Conservation (phyloP, 495 filamentous ascomycete species). For the Penicillium robsamsonii region DNA sequence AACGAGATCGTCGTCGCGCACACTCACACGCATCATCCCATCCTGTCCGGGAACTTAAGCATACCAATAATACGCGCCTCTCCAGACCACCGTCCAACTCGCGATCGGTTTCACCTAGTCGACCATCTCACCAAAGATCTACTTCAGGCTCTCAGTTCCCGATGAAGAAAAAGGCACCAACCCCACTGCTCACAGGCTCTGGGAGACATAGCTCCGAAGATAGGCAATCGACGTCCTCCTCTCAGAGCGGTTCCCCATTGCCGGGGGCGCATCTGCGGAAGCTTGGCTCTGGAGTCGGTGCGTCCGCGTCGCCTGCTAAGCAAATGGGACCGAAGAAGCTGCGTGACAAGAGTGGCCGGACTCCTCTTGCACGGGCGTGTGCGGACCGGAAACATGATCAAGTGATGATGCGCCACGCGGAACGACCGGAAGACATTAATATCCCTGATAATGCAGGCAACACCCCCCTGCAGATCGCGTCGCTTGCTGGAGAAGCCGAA, state of each 20-base stretch:
- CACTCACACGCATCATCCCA: conserved; percentile 21
- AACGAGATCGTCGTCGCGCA: conserved; percentile 27
- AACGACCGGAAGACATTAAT: conserved; percentile 83
- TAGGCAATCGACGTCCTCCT: conserved; percentile 70
- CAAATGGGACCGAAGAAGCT: conserved; percentile 72
- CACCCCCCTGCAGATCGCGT: conserved; percentile 87
- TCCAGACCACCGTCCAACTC: conserved; percentile 43
- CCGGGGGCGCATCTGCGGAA: conserved; percentile 66
- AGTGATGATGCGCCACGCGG: conserved; percentile 64
- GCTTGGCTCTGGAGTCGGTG: conserved; percentile 56
- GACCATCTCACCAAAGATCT: conserved; percentile 58
- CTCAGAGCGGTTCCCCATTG: conserved; percentile 66
- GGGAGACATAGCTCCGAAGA: conserved; percentile 57
- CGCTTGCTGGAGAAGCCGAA: conserved; percentile 75
- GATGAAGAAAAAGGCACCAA: conserved; percentile 43
- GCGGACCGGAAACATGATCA: conserved; percentile 71
- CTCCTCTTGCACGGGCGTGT: conserved; percentile 78
- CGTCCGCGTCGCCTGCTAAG: conserved; percentile 63
- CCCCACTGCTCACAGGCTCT: conserved; percentile 51
- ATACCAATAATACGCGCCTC: conserved; percentile 26
- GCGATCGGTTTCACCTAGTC: conserved; percentile 62
- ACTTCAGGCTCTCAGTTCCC: conserved; percentile 57
- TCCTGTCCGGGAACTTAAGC: conserved; percentile 29
- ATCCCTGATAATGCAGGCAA: conserved; percentile 90
- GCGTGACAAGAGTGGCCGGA: conserved; percentile 81